Conservation (phyloP, 1,284 basidiomycete species). For the Calocybe gambosa region DNA sequence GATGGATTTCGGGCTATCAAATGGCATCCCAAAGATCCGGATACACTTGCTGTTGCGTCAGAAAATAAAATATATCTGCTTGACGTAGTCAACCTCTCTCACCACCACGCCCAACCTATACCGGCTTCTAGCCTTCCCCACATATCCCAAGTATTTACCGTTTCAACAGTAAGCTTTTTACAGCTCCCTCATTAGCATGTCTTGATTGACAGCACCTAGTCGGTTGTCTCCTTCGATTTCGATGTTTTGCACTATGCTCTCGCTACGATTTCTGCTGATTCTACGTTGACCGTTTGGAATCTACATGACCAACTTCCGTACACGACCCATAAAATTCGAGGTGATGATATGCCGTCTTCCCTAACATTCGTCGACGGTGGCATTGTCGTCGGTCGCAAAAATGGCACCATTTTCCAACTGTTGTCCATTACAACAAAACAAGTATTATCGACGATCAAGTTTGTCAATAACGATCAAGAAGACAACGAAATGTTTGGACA, state of each 20-base stretch:
- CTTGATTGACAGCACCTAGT: constrained; percentile 30
- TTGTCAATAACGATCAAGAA: constrained; percentile 59
- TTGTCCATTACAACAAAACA: constrained; percentile 63
- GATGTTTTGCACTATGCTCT: constrained; percentile 67
- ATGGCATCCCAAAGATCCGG: constrained; percentile 73
- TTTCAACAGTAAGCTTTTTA: constrained; percentile 48
- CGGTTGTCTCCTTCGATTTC: constrained; percentile 76
- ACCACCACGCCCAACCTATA: constrained; percentile 52
- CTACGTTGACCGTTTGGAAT: constrained; percentile 73
- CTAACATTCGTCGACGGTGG: constrained; percentile 75
- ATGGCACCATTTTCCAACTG: constrained; percentile 74
- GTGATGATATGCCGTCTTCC: constrained; percentile 73
- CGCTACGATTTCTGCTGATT: constrained; percentile 74
- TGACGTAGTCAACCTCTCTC: constrained; percentile 57
- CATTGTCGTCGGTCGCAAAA: constrained; percentile 71
- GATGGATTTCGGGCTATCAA: constrained; percentile 72
- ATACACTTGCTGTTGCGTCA: constrained; percentile 73
- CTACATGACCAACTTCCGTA: constrained; percentile 68
- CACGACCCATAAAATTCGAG: constrained; percentile 65
- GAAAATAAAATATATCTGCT: constrained; percentile 67
- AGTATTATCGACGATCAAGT: constrained; percentile 73
- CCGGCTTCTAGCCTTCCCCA: constrained; percentile 59
- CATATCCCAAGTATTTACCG: constrained; percentile 58
- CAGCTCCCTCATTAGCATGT: neutral
- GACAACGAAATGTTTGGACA: constrained; percentile 82